Conservation (phyloP, 2,329 filamentous ascomycete species). For the Rutstroemia sp. region DNA sequence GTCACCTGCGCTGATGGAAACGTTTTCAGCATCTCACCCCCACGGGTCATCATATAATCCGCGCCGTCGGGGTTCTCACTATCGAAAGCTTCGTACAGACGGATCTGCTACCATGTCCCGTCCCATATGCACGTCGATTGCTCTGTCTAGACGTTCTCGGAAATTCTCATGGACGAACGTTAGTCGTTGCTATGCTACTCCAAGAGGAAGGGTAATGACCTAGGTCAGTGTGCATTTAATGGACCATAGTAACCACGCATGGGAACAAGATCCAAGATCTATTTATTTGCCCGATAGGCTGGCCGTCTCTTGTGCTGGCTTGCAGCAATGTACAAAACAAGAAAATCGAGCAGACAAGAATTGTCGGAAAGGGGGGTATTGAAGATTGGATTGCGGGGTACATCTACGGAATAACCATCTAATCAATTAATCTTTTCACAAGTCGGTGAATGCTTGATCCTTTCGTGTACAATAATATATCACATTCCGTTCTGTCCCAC, state of each 20-base stretch:
- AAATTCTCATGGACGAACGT: neutral
- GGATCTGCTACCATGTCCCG: neutral
- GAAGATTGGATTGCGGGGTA: constrained; percentile 7
- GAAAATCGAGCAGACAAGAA: neutral
- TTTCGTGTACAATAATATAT: neutral
- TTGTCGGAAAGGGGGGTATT: constrained; percentile 3
- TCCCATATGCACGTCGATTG: neutral
- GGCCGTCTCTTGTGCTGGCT: neutral
- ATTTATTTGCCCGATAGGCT: neutral
- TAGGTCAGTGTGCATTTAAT: too few relatives aligned
- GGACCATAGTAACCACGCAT: neutral
- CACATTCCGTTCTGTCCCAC: neutral
- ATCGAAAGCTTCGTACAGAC: neutral
- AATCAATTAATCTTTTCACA: neutral
- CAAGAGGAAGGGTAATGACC: neutral
- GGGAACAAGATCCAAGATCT: neutral
- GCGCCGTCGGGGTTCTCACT: neutral
- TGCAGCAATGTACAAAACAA: neutral
- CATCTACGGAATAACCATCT: constrained; percentile 3
- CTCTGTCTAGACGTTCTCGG: neutral
- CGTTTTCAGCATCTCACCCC: too few relatives aligned
- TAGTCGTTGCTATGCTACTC: neutral
- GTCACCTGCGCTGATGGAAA: too few relatives aligned
- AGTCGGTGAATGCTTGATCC: constrained; percentile 8
- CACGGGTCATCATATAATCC: neutral